Evolutionary conservation across 805 yeast genomes (phyloP).

Genomic region (Candida golubevii): DNA sequence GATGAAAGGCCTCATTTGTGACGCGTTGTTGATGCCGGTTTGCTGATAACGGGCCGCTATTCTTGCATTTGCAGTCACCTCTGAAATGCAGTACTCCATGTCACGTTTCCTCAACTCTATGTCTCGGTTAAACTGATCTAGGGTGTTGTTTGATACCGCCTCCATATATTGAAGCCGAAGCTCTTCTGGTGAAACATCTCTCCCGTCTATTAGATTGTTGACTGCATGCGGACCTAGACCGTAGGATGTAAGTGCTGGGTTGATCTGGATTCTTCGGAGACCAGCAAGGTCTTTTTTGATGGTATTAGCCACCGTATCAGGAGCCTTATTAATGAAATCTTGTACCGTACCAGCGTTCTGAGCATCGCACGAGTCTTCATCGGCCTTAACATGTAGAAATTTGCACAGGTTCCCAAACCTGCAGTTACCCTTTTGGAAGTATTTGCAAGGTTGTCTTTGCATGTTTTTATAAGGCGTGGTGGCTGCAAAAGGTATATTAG

Average conservation of each 20-base stretch:
- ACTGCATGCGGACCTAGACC: slow-evolving; percentile 48
- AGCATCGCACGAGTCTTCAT: slow-evolving; percentile 1
- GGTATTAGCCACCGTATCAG: slow-evolving; percentile 13
- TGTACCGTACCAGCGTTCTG: slow-evolving; percentile 4
- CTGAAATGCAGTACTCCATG: slow-evolving; percentile 22
- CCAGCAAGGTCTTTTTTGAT: slow-evolving; percentile 24
- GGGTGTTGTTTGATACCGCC: slow-evolving; percentile 33
- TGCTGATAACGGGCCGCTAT: slow-evolving; percentile 60
- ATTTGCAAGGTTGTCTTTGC: slow-evolving; percentile 19
- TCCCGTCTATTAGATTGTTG: slow-evolving; percentile 43
- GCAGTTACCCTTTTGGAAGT: slow-evolving; percentile 25
- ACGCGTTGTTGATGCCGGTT: slow-evolving; percentile 8
- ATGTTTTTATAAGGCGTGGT: not conserved
- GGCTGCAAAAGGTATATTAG: not conserved
- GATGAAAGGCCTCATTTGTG: slow-evolving; percentile 24
- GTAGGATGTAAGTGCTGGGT: slow-evolving; percentile 41
- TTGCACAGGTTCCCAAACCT: slow-evolving; percentile 26
- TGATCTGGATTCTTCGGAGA: slow-evolving; percentile 20
- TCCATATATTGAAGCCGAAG: slow-evolving; percentile 43
- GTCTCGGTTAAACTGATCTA: slow-evolving; percentile 38
- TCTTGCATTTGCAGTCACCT: slow-evolving; percentile 35
- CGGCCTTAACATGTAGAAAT: slow-evolving; percentile 19
- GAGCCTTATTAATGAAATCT: slow-evolving; percentile 8
- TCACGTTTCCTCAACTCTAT: slow-evolving; percentile 25
- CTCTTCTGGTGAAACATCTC: slow-evolving; percentile 56